Evolutionary conservation across 768 basidiomycete genomes (phyloP).

Genomic region (Tubosaeta brunneosetosa): DNA sequence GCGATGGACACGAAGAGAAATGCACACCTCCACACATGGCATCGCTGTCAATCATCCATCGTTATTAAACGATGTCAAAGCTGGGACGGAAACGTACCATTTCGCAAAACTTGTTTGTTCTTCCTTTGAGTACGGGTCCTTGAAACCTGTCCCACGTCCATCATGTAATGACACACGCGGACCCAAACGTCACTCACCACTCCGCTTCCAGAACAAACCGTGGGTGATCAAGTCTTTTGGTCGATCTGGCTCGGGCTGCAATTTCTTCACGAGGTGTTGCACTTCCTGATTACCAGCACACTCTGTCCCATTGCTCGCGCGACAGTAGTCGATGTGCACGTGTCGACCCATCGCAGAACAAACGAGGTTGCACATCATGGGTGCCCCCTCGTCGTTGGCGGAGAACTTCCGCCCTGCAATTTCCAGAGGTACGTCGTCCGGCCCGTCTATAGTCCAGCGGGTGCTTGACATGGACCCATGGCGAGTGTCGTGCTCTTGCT

Average conservation of each 20-base stretch:
- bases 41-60: conserved; percentile 32
- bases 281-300: conserved; percentile 41
- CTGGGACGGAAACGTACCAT: too few relatives aligned
- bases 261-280: conserved; percentile 40
- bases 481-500: conserved; percentile 54
- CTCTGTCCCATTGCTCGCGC: conserved; percentile 1
- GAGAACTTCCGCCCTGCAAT: conserved; percentile 53
- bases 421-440: conserved; percentile 48
- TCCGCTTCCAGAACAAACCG: conserved; percentile 52
- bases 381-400: conserved; percentile 51
- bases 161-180: not conserved
- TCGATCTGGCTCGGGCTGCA: conserved; percentile 43
- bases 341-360: too few relatives aligned
- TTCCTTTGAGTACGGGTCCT: conserved; percentile 29
- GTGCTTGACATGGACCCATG: too few relatives aligned
- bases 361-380: conserved; percentile 39
- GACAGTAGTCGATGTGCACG: too few relatives aligned
- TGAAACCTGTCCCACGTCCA: conserved; percentile 41
- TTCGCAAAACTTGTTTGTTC: too few relatives aligned
- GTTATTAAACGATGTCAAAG: conserved; percentile 38
- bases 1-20: not conserved
- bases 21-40: conserved; percentile 46
- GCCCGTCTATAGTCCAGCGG: conserved; percentile 40
- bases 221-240: conserved; percentile 55
- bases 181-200: conserved; percentile 33